These are phyloP conservation scores for Podila clonocystis DNA, from an alignment of 192 early-diverging fungal genomes.

Conservation along the genomic window DNA sequence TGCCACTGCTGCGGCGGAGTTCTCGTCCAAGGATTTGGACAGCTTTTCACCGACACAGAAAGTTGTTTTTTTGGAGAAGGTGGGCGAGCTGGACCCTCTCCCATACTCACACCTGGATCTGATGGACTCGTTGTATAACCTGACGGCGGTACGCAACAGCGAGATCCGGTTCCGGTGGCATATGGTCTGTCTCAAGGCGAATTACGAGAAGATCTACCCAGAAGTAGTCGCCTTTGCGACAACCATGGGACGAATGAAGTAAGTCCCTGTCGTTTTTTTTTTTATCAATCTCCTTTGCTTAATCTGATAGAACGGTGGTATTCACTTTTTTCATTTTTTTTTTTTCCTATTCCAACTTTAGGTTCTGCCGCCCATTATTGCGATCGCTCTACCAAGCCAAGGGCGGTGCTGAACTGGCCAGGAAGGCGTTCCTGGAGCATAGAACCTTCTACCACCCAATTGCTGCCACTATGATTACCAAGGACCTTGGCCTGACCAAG, in stretches of 20 bases:
- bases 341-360: neutral
- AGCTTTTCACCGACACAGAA: slow-evolving; percentile 73
- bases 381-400: slow-evolving; percentile 70
- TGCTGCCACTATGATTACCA: slow-evolving; percentile 84
- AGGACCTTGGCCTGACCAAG: slow-evolving; percentile 66
- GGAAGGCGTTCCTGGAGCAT: slow-evolving; percentile 80
- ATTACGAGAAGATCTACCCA: slow-evolving; percentile 79
- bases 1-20: slow-evolving; percentile 51
- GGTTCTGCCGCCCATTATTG: slow-evolving; percentile 45
- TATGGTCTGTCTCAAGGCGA: slow-evolving; percentile 76
- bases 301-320: no score
- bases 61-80: slow-evolving; percentile 85
- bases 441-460: slow-evolving; percentile 95
- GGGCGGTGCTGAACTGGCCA: slow-evolving; percentile 80
- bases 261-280: neutral
- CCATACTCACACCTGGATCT: slow-evolving; percentile 66
- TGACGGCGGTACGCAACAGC: slow-evolving; percentile 77
- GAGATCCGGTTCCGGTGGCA: slow-evolving; percentile 94
- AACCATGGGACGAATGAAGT: slow-evolving; percentile 93
- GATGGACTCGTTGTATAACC: slow-evolving; percentile 78
- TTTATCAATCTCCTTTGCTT: no score
- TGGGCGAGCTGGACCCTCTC: slow-evolving; percentile 71
- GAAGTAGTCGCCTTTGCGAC: slow-evolving; percentile 83
- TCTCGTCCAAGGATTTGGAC: slow-evolving; percentile 71
- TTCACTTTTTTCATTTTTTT: no score